These are phyloP conservation scores for Emergomyces pasteurianus DNA, from an alignment of 2,329 filamentous ascomycete genomes.

Conservation along the genomic window DNA sequence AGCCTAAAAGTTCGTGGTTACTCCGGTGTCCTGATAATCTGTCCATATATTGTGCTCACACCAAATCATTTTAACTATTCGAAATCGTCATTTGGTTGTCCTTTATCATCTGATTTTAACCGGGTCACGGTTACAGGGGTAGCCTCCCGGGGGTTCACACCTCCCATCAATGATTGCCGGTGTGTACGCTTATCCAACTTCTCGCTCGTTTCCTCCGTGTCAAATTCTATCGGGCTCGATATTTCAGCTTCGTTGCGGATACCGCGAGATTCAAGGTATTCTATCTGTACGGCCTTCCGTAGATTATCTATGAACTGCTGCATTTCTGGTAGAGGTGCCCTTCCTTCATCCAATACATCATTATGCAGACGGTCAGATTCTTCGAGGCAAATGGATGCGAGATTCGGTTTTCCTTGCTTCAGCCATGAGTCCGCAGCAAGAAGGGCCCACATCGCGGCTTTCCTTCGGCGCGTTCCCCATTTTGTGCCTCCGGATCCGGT, in stretches of 20 bases:
- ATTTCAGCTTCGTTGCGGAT: constrained; percentile 21
- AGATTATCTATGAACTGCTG: constrained; percentile 35
- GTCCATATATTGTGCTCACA: background rate
- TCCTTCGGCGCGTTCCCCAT: constrained; percentile 64
- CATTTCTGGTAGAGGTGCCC: constrained; percentile 42
- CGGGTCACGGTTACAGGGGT: constrained; percentile 35
- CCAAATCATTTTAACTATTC: constrained; percentile 23
- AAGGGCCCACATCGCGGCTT: constrained; percentile 81
- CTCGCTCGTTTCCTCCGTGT: constrained; percentile 38
- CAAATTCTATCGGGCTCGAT: constrained; percentile 17
- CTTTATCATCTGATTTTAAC: constrained; percentile 22
- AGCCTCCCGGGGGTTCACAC: constrained; percentile 40
- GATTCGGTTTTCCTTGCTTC: constrained; percentile 59
- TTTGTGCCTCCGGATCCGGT: constrained; percentile 52
- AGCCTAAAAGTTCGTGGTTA: background rate
- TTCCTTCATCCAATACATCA: constrained; percentile 28
- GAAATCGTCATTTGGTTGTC: constrained; percentile 34
- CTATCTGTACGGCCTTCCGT: constrained; percentile 31
- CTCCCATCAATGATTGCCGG: constrained; percentile 44
- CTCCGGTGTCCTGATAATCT: background rate
- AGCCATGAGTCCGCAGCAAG: constrained; percentile 78
- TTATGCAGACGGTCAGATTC: constrained; percentile 49
- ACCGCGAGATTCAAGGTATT: constrained; percentile 32
- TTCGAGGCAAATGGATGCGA: constrained; percentile 66
- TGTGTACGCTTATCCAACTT: constrained; percentile 41